Evolutionary conservation across 1,284 basidiomycete species (phyloP).

Genomic region (Trametes polyzona): DNA sequence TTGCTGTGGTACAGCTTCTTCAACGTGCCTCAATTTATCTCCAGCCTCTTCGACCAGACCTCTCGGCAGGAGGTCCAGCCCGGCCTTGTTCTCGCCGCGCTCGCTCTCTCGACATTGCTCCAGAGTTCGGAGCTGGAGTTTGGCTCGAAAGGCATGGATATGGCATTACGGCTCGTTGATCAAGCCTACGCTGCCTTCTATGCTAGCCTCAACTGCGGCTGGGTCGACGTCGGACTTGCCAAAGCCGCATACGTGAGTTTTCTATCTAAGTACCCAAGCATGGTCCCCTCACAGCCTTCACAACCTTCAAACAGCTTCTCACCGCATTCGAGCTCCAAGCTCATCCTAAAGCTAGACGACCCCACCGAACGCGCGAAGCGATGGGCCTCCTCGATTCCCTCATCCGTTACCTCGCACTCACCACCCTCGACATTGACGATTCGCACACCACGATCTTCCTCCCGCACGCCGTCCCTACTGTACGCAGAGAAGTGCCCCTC

Average conservation of each 20-base stretch:
- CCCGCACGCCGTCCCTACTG: neutral
- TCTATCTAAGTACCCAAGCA: neutral
- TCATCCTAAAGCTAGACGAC: conserved; percentile 5
- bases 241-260: conserved; percentile 77
- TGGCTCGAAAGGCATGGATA: conserved; percentile 46
- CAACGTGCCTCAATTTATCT: conserved; percentile 67
- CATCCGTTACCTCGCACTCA: conserved; percentile 18
- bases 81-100: conserved; percentile 60
- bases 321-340: conserved; percentile 19
- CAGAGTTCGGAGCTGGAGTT: conserved; percentile 66
- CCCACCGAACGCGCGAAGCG: conserved; percentile 45
- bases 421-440: conserved; percentile 19
- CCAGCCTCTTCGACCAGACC: conserved; percentile 53
- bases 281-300: neutral
- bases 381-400: conserved; percentile 21
- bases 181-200: conserved; percentile 70
- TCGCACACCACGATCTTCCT: conserved; percentile 1
- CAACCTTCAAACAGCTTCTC: conserved; percentile 2
- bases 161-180: conserved; percentile 61
- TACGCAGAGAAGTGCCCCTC: neutral
- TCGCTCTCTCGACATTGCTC: conserved; percentile 68
- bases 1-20: conserved; percentile 76
- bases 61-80: conserved; percentile 64
- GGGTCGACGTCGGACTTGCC: conserved; percentile 72
- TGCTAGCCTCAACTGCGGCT: conserved; percentile 66